A percentile compares a stretch with the other conserved stretches of the same genome.
phyloP scores from a whole-genome alignment of 495 filamentous ascomycete genomes.

The Aspergillus egyptiacus region DNA sequence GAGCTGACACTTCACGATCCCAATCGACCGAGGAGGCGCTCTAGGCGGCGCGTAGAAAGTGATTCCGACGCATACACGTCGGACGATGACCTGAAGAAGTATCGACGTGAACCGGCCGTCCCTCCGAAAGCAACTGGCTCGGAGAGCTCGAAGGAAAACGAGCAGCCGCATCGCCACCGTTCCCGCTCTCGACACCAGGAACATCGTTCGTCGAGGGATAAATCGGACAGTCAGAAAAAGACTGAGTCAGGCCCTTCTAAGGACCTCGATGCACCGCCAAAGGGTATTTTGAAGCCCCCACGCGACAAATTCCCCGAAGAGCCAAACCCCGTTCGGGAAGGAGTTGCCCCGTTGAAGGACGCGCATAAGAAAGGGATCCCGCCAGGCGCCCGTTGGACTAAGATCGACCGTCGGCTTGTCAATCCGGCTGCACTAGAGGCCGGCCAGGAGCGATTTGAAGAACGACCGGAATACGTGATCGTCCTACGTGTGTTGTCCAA shows the following conservation, averaged over 20 bases:
- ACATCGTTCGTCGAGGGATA: conserved; percentile 4
- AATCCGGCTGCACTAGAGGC: conserved; percentile 73
- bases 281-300: conserved; percentile 67
- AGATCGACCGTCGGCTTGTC: conserved; percentile 75
- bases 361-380: conserved; percentile 68
- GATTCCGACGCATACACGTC: conserved; percentile 31
- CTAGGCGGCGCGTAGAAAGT: conserved; percentile 24
- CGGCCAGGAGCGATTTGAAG: conserved; percentile 75
- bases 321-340: conserved; percentile 69
- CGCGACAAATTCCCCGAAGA: conserved; percentile 75
- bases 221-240: conserved; percentile 24
- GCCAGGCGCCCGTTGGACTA: conserved; percentile 77
- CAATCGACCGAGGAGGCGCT: conserved; percentile 28
- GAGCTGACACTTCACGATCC: conserved; percentile 10
- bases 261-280: conserved; percentile 45
- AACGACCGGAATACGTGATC: conserved; percentile 77
- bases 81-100: conserved; percentile 36
- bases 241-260: conserved; percentile 25
- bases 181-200: conserved; percentile 28
- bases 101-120: conserved; percentile 28
- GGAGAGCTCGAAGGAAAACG: conserved; percentile 15
- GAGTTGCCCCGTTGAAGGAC: conserved; percentile 83
- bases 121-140: conserved; percentile 18
- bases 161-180: conserved; percentile 14
- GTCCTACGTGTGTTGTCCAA: conserved; percentile 71